Evolutionary conservation across 257 asterid genomes (phyloP).

Genomic region (Coffea canephora): DNA sequence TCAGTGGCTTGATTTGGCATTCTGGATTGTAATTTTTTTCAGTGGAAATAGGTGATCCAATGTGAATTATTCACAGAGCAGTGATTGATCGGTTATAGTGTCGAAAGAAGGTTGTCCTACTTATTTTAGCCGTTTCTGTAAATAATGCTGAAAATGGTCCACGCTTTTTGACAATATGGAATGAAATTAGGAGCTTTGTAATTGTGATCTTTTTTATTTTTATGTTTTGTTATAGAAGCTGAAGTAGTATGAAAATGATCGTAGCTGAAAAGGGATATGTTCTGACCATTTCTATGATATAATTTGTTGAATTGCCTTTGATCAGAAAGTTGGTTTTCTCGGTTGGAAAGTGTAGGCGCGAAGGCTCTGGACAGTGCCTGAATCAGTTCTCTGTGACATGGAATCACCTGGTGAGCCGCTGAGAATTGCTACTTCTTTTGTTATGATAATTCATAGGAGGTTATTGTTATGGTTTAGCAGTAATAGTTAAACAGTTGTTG

Average conservation of each 20-base stretch:
- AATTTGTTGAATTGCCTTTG: neutral
- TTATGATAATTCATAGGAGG: neutral
- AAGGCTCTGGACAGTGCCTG: constrained; percentile 1
- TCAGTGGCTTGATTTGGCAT: constrained; percentile 1
- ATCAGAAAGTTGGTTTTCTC: neutral
- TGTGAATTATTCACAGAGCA: neutral
- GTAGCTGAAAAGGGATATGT: neutral
- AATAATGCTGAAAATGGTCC: neutral
- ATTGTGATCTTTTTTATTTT: neutral
- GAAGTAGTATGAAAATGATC: neutral
- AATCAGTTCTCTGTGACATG: constrained; percentile 16
- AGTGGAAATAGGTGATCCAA: neutral
- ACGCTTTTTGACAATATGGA: neutral
- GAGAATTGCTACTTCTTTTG: neutral
- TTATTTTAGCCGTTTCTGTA: neutral
- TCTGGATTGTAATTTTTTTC: neutral
- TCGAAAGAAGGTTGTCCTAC: neutral
- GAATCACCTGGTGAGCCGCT: constrained; percentile 31
- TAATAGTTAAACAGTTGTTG: neutral
- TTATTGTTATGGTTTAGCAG: neutral
- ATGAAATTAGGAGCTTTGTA: neutral
- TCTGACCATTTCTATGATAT: neutral
- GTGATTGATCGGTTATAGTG: neutral
- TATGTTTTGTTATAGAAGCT: no score
- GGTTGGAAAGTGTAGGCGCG: neutral